These are phyloP conservation scores for Schizophyllum amplum DNA, from an alignment of 1,284 basidiomycete species.

Conservation along the genomic window DNA sequence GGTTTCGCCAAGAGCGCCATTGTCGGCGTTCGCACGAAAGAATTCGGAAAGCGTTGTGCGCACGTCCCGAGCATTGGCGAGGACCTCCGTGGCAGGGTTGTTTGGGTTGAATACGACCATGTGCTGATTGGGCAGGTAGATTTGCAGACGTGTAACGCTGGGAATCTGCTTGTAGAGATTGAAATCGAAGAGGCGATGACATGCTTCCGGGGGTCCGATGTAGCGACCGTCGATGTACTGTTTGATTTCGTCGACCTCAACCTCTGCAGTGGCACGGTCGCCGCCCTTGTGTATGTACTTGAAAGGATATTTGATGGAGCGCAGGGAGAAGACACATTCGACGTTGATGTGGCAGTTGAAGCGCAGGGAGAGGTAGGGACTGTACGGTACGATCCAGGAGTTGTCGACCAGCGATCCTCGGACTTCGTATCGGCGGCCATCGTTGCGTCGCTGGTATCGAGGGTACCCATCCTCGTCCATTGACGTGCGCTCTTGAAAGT, in stretches of 20 bases:
- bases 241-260: constrained; percentile 21
- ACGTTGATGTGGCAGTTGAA: constrained; percentile 30
- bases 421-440: constrained; percentile 17
- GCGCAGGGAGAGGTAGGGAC: constrained; percentile 20
- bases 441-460: constrained; percentile 18
- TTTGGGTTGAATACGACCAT: constrained; percentile 25
- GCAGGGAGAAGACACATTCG: constrained; percentile 24
- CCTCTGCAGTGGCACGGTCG: not conserved
- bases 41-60: constrained; percentile 29
- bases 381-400: constrained; percentile 26
- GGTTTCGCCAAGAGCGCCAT: constrained; percentile 15
- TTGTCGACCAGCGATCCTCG: constrained; percentile 17
- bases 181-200: constrained; percentile 23
- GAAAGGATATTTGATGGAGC: constrained; percentile 33
- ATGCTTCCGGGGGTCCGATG: constrained; percentile 20
- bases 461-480: constrained; percentile 27
- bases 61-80: constrained; percentile 16
- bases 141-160: constrained; percentile 27
- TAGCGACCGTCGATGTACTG: constrained; percentile 23
- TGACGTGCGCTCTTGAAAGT: constrained; percentile 19
- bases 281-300: constrained; percentile 42
- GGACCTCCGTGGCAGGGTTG: constrained; percentile 18
- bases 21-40: constrained; percentile 31
- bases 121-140: constrained; percentile 30
- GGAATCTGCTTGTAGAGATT: constrained; percentile 23